Percentiles rank a stretch among this genome's conserved stretches.
Evolutionary conservation across 1,284 basidiomycete genomes (phyloP).

Genomic region (Heliocybe sulcata): DNA sequence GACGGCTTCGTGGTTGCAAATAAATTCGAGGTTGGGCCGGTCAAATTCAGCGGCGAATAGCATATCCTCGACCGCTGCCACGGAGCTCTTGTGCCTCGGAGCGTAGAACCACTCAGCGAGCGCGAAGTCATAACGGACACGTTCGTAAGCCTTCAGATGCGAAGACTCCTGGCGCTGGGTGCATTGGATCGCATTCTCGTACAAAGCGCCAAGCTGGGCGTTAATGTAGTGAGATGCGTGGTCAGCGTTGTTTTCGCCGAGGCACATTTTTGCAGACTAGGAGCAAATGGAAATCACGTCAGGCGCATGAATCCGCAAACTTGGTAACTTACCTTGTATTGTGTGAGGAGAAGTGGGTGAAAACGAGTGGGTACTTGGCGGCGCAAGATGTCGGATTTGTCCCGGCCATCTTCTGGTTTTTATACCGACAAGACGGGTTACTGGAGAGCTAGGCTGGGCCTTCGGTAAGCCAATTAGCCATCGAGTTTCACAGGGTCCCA

Average conservation of each 20-base stretch:
- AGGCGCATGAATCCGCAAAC: too few species aligned
- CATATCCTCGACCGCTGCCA: conserved; percentile 9
- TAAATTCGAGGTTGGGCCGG: conserved; percentile 16
- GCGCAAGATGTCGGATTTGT: too few species aligned
- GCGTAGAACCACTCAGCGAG: conserved; percentile 16
- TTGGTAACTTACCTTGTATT: too few species aligned
- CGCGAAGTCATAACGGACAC: conserved; percentile 5
- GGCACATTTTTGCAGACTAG: conserved; percentile 18
- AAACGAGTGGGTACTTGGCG: too few species aligned
- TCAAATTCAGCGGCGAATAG: conserved; percentile 17
- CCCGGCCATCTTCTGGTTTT: too few species aligned
- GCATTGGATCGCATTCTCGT: conserved; percentile 18
- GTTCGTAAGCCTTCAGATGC: conserved; percentile 7
- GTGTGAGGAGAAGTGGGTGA: too few species aligned
- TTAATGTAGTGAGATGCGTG: conserved; percentile 23
- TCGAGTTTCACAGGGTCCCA: not conserved
- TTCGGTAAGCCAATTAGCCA: not conserved
- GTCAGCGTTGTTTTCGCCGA: conserved; percentile 21
- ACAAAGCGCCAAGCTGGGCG: conserved; percentile 20
- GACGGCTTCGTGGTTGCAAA: conserved; percentile 21
- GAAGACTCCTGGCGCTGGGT: conserved; percentile 12
- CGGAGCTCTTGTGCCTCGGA: not conserved
- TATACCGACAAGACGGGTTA: not conserved
- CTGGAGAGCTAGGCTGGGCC: not conserved
- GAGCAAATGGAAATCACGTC: not conserved